Evolutionary conservation across 192 early-diverging fungal genomes (phyloP).

Genomic region (Coemansia biformis): DNA sequence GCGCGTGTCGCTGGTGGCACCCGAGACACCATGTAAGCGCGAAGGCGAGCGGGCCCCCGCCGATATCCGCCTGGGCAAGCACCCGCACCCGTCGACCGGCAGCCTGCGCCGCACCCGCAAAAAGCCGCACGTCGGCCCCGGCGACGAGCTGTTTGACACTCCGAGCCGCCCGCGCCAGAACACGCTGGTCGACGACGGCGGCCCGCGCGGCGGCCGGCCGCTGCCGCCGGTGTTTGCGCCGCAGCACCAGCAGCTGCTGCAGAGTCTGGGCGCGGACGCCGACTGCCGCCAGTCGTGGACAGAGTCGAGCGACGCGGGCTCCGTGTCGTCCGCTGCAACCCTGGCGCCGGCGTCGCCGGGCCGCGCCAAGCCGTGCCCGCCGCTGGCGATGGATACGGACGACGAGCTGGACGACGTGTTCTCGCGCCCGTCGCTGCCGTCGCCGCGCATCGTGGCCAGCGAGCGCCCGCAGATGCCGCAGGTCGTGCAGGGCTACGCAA

Average conservation of each 20-base stretch:
- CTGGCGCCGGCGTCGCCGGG: constrained; percentile 12
- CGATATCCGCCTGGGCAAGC: constrained; percentile 39
- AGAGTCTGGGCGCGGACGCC: constrained; percentile 21
- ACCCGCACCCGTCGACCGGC: constrained; percentile 40
- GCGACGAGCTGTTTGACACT: constrained; percentile 23
- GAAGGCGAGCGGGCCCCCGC: constrained; percentile 3
- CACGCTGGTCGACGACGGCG: constrained; percentile 48
- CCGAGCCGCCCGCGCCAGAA: constrained; percentile 41
- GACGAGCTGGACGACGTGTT: constrained; percentile 35
- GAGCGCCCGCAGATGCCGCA: constrained; percentile 51
- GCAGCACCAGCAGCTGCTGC: constrained; percentile 29
- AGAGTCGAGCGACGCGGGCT: constrained; percentile 20
- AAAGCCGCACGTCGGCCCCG: constrained; percentile 36
- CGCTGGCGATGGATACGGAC: constrained; percentile 14
- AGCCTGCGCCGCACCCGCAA: constrained; percentile 44
- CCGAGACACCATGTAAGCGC: constrained; percentile 48
- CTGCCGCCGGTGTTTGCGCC: constrained; percentile 34
- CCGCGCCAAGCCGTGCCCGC: constrained; percentile 1
- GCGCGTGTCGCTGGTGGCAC: constrained; percentile 20
- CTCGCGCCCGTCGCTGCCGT: constrained; percentile 10
- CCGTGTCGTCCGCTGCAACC: constrained; percentile 36
- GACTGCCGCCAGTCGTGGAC: constrained; percentile 27
- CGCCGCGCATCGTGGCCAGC: constrained; percentile 21
- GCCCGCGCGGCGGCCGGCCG: not conserved
- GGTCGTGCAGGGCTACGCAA: constrained; percentile 40